Evolutionary conservation across 2,329 filamentous ascomycete genomes (phyloP).

Genomic region (Allantophomopsis cytisporea): DNA sequence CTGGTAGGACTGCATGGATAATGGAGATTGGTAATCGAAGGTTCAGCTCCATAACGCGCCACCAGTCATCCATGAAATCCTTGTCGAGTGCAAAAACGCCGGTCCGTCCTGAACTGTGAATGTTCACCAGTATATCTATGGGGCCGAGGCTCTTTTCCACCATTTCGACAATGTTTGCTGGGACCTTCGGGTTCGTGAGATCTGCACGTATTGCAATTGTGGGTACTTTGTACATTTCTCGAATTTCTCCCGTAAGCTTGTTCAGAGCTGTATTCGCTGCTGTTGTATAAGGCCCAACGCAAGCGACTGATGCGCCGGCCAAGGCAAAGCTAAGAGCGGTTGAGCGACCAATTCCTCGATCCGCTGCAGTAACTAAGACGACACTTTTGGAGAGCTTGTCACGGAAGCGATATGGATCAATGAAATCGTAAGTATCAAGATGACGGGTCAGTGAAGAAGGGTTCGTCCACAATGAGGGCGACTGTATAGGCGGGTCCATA

Average conservation of each 20-base stretch:
- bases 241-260: neutral
- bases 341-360: conserved; percentile 18
- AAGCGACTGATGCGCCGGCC: conserved; percentile 13
- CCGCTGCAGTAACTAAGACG: conserved; percentile 20
- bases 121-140: neutral
- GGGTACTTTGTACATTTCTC: neutral
- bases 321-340: conserved; percentile 19
- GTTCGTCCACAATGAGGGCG: neutral
- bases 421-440: conserved; percentile 7
- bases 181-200: neutral
- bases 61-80: neutral
- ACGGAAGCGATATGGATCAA: conserved; percentile 11
- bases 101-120: neutral
- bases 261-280: too few relatives aligned
- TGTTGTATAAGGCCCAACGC: neutral
- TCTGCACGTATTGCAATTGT: neutral
- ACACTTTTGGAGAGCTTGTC: conserved; percentile 9
- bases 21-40: conserved; percentile 3
- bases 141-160: neutral
- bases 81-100: neutral
- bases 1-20: conserved; percentile 9
- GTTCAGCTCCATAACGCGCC: neutral
- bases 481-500: too few relatives aligned
- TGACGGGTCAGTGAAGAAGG: conserved; percentile 2
- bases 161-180: neutral